A percentile compares a stretch with the other conserved stretches of the same genome.
These are phyloP conservation scores for Trichoderma asperellum DNA, from an alignment of 2,329 filamentous ascomycete genomes.

Conservation along the genomic window DNA sequence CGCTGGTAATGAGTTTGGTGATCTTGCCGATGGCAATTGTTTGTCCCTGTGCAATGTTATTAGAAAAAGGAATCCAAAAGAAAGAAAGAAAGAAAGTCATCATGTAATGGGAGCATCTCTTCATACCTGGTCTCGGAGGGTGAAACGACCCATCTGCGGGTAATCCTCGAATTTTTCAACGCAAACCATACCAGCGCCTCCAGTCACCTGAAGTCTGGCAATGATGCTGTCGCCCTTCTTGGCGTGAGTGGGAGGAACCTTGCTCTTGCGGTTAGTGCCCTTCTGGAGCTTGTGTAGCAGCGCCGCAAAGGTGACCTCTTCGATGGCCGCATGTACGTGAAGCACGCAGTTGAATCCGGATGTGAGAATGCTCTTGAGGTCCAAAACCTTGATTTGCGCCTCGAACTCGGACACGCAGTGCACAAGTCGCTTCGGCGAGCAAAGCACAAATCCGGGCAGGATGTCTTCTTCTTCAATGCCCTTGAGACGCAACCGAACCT, in stretches of 20 bases:
- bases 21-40: slow-evolving; percentile 99
- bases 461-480: slow-evolving; percentile 98
- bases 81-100: not conserved
- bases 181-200: slow-evolving; percentile 84
- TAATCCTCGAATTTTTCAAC: slow-evolving; percentile 96
- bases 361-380: slow-evolving; percentile 90
- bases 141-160: slow-evolving; percentile 89
- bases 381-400: slow-evolving; percentile 93
- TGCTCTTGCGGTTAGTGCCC: slow-evolving; percentile 90
- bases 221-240: slow-evolving; percentile 84
- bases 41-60: slow-evolving; percentile 69
- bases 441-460: slow-evolving; percentile 91
- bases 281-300: slow-evolving; percentile 95
- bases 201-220: slow-evolving; percentile 84
- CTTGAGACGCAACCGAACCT: slow-evolving; percentile 87
- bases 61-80: not conserved
- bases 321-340: slow-evolving; percentile 95
- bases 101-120: not conserved
- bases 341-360: slow-evolving; percentile 98
- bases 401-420: slow-evolving; percentile 90
- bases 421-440: slow-evolving; percentile 89
- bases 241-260: slow-evolving; percentile 88
- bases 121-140: slow-evolving; percentile 79
- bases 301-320: slow-evolving; percentile 90
- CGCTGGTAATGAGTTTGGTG: slow-evolving; percentile 71